Evolutionary conservation across 371 early-diverging fungal genomes (phyloP), one percentile per base, ranked within the genome.

Genomic region (Lichtheimia hyalospora): DNA sequence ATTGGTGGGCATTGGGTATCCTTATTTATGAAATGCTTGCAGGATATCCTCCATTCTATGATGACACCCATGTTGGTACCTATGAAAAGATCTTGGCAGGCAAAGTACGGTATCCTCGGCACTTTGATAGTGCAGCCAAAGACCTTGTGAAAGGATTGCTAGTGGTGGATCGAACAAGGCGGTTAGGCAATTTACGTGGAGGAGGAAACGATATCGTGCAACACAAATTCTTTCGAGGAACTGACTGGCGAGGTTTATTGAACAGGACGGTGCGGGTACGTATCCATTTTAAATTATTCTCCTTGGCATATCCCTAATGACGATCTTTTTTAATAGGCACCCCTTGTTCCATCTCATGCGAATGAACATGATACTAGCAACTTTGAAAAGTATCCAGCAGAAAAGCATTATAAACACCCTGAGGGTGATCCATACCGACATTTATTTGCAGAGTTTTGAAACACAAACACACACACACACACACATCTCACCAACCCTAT

Each of bases 1-100:
- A 99, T 75, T 97, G 96, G 94, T 99, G 97, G 95, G 94, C 99
- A 2, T 77, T 99, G 15, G 99, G 99, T 5, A 89, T 99, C 49
- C 82, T 99, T 28, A 89, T 99, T 24, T 99, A 92, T 72, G 99
- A 99, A 79, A 93, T 96, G 88, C 74, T 92, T 53, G 90, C 88
- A 15, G 99, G 99, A 24, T 84, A 94, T 63, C 98, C 98, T 24
- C 99, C 99, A 10, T 98, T 97, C 80, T 95, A 92, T 74, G 99
- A 96, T 69, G 96, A 97, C 59, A 96, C 94, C 48, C 90, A 90
- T 16, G 89, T 90, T 63, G 90, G 89, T 12, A 91, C 92, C 62
- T 94, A 93, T 68, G 92, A 92, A 62, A 89, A 87, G 69, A 94
- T 96, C 52, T 73, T 92, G 52, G 82, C 78, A 23, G 87, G 89